phyloP scores from a whole-genome alignment of 805 yeast genomes.

The Wickerhamomyces silvicola region DNA sequence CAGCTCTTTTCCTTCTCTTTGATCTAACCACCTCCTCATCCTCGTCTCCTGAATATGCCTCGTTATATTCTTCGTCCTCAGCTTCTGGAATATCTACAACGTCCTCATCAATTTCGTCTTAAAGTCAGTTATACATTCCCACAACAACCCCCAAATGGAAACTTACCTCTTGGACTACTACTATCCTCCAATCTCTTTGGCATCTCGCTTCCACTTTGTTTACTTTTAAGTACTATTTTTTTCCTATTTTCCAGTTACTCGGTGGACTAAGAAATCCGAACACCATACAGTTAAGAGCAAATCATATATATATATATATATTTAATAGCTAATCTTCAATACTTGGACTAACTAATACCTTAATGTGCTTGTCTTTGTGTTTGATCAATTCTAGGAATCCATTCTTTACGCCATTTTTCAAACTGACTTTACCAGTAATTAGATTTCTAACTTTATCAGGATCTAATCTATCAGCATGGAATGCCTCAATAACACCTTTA shows the following conservation, averaged over 20 bases:
- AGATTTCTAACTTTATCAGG: slow-evolving; percentile 28
- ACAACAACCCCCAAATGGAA: too few species aligned
- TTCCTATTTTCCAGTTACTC: too few species aligned
- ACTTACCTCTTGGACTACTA: too few species aligned
- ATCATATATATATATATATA: too few species aligned
- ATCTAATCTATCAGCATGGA: slow-evolving; percentile 31
- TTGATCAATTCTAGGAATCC: slow-evolving; percentile 37
- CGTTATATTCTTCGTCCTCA: slow-evolving; percentile 21
- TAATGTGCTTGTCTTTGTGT: slow-evolving; percentile 40
- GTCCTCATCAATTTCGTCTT: slow-evolving; percentile 3
- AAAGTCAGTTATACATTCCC: too few species aligned
- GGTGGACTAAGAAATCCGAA: too few species aligned
- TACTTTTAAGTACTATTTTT: too few species aligned
- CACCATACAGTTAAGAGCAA: too few species aligned
- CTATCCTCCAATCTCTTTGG: too few species aligned
- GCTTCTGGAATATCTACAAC: slow-evolving; percentile 6
- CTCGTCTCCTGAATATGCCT: slow-evolving; percentile 15
- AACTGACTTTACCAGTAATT: slow-evolving; percentile 33
- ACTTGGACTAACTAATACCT: slow-evolving; percentile 36
- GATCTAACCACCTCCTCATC: slow-evolving; percentile 23
- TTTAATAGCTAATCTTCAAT: too few species aligned
- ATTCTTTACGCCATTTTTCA: slow-evolving; percentile 33
- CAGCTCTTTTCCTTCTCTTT: slow-evolving; percentile 15
- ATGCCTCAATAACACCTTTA: slow-evolving; percentile 34
- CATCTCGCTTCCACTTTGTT: too few species aligned